A percentile compares a stretch with the other conserved stretches of the same genome.
These are phyloP conservation scores for Astrocystis sublimbata DNA, from an alignment of 495 filamentous ascomycete species.

Conservation along the genomic window DNA sequence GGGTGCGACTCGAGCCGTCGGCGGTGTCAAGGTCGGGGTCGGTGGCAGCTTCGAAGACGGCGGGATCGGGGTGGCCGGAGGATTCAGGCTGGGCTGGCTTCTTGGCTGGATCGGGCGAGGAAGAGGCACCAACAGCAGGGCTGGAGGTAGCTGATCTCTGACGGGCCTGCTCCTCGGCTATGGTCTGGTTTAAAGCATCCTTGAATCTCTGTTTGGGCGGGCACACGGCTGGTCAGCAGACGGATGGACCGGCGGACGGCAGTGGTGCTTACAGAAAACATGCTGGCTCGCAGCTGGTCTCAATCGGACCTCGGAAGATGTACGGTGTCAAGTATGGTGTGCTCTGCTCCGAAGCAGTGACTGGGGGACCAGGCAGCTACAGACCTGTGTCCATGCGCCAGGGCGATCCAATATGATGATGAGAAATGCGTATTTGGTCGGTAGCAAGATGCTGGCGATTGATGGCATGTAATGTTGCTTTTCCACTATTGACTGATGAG, in stretches of 20 bases:
- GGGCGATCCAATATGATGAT: too few species aligned
- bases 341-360: background rate
- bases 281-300: constrained; percentile 31
- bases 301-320: too few species aligned
- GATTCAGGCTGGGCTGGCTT: constrained; percentile 47
- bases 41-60: constrained; percentile 80
- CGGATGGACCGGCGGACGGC: background rate
- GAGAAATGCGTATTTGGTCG: too few species aligned
- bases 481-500: too few species aligned
- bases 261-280: constrained; percentile 51
- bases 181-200: constrained; percentile 79
- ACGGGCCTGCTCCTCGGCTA: constrained; percentile 87
- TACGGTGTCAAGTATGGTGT: too few species aligned
- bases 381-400: constrained; percentile 22
- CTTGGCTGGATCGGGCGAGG: constrained; percentile 39
- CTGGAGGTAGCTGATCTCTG: constrained; percentile 53
- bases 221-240: background rate
- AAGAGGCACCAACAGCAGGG: constrained; percentile 6
- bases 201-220: constrained; percentile 67
- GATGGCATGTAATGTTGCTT: too few species aligned
- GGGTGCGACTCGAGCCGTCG: constrained; percentile 52
- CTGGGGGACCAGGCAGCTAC: background rate
- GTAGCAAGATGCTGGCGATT: too few species aligned
- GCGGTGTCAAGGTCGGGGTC: constrained; percentile 72
- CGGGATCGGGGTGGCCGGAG: constrained; percentile 68